A percentile compares a stretch with the other conserved stretches of the same genome.
phyloP scores from a whole-genome alignment of 192 early-diverging fungal genomes.

The Coemansia sp. region DNA sequence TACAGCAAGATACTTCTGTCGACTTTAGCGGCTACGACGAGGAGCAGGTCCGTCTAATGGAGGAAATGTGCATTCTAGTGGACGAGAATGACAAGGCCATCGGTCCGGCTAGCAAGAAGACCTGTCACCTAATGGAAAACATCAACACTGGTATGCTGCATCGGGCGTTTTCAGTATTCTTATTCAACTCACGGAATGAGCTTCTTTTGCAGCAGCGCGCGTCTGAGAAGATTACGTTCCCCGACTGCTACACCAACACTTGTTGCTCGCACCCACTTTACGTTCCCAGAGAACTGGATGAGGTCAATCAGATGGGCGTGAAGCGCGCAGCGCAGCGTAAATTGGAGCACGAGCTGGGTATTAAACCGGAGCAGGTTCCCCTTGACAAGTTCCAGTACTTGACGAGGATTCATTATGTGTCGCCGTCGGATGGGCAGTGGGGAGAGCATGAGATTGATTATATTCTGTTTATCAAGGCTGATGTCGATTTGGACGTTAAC shows the following conservation, averaged over 20 bases:
- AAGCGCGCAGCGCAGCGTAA: constrained; percentile 91
- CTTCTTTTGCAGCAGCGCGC: constrained; percentile 95
- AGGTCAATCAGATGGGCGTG: constrained; percentile 80
- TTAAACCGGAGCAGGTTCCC: constrained; percentile 74
- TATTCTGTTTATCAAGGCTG: constrained; percentile 84
- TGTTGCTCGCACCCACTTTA: constrained; percentile 98
- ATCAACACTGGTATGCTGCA: constrained; percentile 90
- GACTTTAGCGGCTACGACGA: constrained; percentile 71
- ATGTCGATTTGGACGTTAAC: constrained; percentile 77
- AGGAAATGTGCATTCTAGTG: constrained; percentile 96
- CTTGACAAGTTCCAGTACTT: constrained; percentile 85
- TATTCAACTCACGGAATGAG: constrained; percentile 86
- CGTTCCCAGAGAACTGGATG: constrained; percentile 74
- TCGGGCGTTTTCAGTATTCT: constrained; percentile 95
- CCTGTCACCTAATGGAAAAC: constrained; percentile 95
- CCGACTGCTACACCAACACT: constrained; percentile 95
- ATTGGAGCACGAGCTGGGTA: constrained; percentile 95
- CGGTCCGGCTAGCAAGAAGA: constrained; percentile 88
- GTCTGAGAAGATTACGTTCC: constrained; percentile 98
- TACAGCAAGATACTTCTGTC: constrained; percentile 12
- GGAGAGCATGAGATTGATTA: constrained; percentile 99
- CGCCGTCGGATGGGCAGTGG: constrained; percentile 94
- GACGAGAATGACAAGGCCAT: constrained; percentile 85
- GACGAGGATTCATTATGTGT: constrained; percentile 95
- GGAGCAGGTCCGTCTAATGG: constrained; percentile 93